Conservation (phyloP, 2,329 filamentous ascomycete species). For the Apiospora malaysiana region DNA sequence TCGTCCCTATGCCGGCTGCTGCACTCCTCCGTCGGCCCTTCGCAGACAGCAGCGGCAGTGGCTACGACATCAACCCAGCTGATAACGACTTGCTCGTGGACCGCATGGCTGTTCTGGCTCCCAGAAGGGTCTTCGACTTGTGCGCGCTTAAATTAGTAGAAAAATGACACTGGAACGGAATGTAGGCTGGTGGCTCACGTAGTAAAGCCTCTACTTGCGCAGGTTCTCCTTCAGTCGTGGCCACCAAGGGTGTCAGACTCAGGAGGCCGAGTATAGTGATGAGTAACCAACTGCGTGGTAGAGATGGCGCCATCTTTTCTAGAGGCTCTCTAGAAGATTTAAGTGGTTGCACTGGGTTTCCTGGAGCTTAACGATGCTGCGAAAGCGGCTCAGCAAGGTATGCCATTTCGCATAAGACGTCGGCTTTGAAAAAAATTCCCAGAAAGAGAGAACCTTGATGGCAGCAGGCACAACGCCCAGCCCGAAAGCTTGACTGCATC, state of each 20-base stretch:
- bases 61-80: not conserved
- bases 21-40: not conserved
- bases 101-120: not conserved
- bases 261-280: not conserved
- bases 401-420: not conserved
- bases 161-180: too few relatives aligned
- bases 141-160: too few relatives aligned
- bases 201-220: not conserved
- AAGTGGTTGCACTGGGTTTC: not conserved
- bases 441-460: not conserved
- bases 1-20: constrained; percentile 37
- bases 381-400: not conserved
- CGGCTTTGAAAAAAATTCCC: too few relatives aligned
- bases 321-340: not conserved
- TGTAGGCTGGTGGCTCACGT: not conserved
- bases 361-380: too few relatives aligned
- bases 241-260: not conserved
- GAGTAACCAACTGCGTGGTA: not conserved
- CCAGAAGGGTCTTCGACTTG: not conserved
- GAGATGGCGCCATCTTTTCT: not conserved
- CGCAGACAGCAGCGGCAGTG: not conserved
- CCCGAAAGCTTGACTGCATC: not conserved
- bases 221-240: not conserved
- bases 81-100: not conserved
- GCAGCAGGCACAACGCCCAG: not conserved